These are phyloP conservation scores for Ricinus communis DNA, from an alignment of 345 rosid species.

Conservation along the genomic window DNA sequence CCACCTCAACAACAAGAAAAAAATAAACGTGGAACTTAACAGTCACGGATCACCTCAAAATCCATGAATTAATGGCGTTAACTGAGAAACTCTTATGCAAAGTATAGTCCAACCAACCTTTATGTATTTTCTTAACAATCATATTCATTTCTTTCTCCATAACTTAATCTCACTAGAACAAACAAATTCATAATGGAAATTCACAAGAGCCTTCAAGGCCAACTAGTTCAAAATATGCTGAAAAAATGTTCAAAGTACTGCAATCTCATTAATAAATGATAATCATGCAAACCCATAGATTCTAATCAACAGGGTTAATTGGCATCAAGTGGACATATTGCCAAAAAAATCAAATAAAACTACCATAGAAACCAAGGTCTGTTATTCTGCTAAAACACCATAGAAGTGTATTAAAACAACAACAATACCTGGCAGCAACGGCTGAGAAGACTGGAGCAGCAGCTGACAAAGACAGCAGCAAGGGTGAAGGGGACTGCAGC, in stretches of 20 bases:
- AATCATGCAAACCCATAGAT: neutral
- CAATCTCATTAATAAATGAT: too few species aligned
- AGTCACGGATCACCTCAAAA: neutral
- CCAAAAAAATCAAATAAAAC: too few species aligned
- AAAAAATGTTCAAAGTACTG: neutral
- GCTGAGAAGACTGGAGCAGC: too few species aligned
- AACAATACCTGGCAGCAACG: too few species aligned
- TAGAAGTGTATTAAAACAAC: too few species aligned
- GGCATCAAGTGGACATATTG: too few species aligned
- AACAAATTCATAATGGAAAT: neutral
- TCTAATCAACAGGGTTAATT: too few species aligned
- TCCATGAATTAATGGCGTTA: neutral
- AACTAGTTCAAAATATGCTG: too few species aligned
- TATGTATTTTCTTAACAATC: neutral
- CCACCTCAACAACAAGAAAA: neutral
- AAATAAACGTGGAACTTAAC: neutral
- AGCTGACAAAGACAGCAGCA: too few species aligned
- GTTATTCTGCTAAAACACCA: too few species aligned
- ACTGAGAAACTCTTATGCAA: neutral
- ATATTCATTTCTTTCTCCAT: neutral
- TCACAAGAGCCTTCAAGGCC: neutral
- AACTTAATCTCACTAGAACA: neutral
- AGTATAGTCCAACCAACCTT: neutral
- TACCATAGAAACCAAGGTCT: too few species aligned
- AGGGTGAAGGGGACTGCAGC: too few species aligned